A percentile compares a stretch with the other conserved stretches of the same genome.
Conservation (phyloP, 2,329 filamentous ascomycete species). For the Trichoderma pleuroti region DNA sequence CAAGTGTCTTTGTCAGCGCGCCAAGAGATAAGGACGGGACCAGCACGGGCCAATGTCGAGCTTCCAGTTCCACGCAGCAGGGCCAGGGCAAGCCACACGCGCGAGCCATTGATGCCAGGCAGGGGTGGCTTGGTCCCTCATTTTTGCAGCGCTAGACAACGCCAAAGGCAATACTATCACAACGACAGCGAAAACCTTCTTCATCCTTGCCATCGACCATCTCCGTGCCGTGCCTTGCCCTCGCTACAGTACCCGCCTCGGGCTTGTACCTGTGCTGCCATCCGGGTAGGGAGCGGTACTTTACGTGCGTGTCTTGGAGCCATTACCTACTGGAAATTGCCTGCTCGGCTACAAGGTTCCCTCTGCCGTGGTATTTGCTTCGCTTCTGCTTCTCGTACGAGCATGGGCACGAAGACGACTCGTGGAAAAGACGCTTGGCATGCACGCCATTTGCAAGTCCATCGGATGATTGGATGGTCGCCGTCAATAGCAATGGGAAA, state of each 20-base stretch:
- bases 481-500: neutral
- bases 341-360: neutral
- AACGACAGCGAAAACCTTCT: slow-evolving; percentile 13
- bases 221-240: slow-evolving; percentile 5
- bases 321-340: neutral
- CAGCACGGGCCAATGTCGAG: slow-evolving; percentile 11
- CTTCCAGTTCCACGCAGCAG: neutral
- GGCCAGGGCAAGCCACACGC: slow-evolving; percentile 12
- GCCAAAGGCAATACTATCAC: slow-evolving; percentile 9
- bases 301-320: neutral
- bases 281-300: neutral
- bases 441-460: slow-evolving; percentile 10
- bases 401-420: neutral
- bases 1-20: slow-evolving; percentile 17
- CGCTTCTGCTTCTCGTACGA: neutral
- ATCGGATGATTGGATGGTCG: neutral
- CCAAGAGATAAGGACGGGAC: slow-evolving; percentile 18
- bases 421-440: neutral
- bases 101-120: slow-evolving; percentile 1
- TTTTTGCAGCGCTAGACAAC: neutral
- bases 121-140: slow-evolving; percentile 11
- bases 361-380: neutral
- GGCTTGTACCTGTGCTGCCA: neutral
- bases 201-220: slow-evolving; percentile 11
- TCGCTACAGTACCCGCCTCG: neutral